Base-by-base conservation (phyloP, 2,329 filamentous ascomycete genomes). In the Talaromyces sp. region DNA sequence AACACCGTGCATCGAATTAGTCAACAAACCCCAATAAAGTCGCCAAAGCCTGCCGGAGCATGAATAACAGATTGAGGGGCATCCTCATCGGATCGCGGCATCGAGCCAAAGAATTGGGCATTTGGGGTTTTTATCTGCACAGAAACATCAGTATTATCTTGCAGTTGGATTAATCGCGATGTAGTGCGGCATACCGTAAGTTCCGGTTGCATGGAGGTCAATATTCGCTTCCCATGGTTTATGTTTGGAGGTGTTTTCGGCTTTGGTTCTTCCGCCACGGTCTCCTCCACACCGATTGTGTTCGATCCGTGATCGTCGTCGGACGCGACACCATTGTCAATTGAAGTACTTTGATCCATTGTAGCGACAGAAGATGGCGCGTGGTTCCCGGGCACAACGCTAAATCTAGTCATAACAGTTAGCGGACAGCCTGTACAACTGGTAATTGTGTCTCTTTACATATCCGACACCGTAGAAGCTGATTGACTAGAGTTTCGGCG, bases 1-100 rank as follows among this genome's bases (percentile, higher is more conserved):
- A 15, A 25, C n/a, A 5, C 11, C 11, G 52, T 13, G 27, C 25
- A 22, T 37, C 5, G 10, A n/a, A 25, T 19, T n/a, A 19, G 33
- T 43, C 27, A 62, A 39, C 64, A 45, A 17, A 66, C 64, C 75
- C 86, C 74, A 76, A 95, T 91, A 86, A 95, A 96, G 70, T 86
- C 86, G 64, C 87, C 85, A 77, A 95, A 97, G 67, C 90, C 91
- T 69, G 92, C 85, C 0, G 93, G 93, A 17, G 91, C 92, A 82
- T 97, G 93, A 70, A 97, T 97, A 63, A 96, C 93, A 1, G 93
- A 97, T 62, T 92, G 85, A 27, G 92, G 89, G 70, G 79, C 74
- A 61, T 80, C 79, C 63, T 93, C 92, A 67, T 88, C 88, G 27
- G 85, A 85, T 62, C 81, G 80, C 59, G 67, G 45, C 61, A 65